phyloP scores from a whole-genome alignment of 139 green algal genomes.

The Nannochloris sp. region DNA sequence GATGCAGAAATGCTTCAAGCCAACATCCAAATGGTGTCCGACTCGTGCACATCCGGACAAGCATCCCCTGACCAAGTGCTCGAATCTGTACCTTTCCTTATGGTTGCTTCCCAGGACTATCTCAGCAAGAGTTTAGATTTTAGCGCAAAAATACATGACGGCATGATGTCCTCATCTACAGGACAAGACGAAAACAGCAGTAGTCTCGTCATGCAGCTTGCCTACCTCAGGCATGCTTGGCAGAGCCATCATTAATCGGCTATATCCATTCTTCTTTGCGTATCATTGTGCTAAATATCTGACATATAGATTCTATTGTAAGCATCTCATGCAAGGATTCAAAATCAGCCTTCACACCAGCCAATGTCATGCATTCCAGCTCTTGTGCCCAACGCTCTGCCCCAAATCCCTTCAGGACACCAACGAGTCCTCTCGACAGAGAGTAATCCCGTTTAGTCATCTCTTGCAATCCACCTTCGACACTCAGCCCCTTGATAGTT shows the following conservation, averaged over 20 bases:
- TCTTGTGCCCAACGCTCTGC: conserved; percentile 25
- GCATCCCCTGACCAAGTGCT: not conserved
- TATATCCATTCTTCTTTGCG: not conserved
- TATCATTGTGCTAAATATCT: not conserved
- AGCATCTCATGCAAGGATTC: conserved; percentile 43
- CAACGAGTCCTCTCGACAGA: conserved; percentile 24
- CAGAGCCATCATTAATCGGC: not conserved
- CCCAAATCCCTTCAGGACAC: conserved; percentile 5
- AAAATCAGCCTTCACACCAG: conserved; percentile 46
- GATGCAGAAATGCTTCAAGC: not conserved
- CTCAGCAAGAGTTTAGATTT: not conserved
- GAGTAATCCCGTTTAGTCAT: conserved; percentile 31
- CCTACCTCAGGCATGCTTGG: conserved; percentile 12
- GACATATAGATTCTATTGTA: not conserved
- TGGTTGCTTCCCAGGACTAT: not conserved
- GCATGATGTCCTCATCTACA: not conserved
- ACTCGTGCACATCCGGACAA: not conserved
- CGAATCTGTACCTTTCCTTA: not conserved
- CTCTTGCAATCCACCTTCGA: conserved; percentile 29
- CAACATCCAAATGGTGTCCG: not conserved
- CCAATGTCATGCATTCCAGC: conserved; percentile 37
- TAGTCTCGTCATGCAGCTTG: conserved; percentile 2
- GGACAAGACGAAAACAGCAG: not conserved
- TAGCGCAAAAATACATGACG: not conserved
- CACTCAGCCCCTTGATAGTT: conserved; percentile 41